Base-by-base conservation (phyloP, 208 protist species). In the Jaenimonas drosophilae region DNA sequence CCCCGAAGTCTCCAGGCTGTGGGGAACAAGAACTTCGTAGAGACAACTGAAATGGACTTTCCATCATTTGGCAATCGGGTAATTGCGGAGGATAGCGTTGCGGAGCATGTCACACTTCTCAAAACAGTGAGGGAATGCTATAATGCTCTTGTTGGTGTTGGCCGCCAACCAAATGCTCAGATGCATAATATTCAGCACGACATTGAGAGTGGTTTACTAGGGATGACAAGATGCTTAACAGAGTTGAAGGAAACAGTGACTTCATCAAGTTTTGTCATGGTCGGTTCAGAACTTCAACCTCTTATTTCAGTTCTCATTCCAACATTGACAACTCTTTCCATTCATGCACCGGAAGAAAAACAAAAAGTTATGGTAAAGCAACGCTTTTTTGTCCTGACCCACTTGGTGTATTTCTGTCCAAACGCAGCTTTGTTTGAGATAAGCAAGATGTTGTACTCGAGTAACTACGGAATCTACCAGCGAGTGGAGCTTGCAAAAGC, bases 381-480 rank as follows among this genome's bases (percentile, higher is more conserved):
- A 3, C 64, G 75, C 7, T 64, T 75, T 47, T 30, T 50, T 1
- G 54, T 60, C 37, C 6, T 91, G 0, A 69, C 88, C 2, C 44
- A 63, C 17, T 38, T 87, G 3, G 70, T 91, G 29, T 59, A 64
- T 20, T 31, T 91, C 16, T 49, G 55, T 23, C 74, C 82, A 0
- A 48, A 68, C 36, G 52, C 72, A 19, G 33, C 71, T 1, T 34
- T 88, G 4, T 61, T 29, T 44, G 54, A 74, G 34, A 36, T 88
- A 1, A 44, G 64, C 17, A 52, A 54, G 21, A 70, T 91, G 51
- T 23, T 91, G 11, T 87, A 85, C 45, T 54, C 62, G 4, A 70
- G 52, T 29, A 64, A 54, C 26, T 85, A 81, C 50, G 73, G 75
- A 23, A 54, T 91, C 50, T 78, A 70, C 47, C 73, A 87, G 43